A percentile compares a stretch with the other conserved stretches of the same genome.
phyloP scores from a whole-genome alignment of 257 asterid species.

The Plantago elongata region DNA sequence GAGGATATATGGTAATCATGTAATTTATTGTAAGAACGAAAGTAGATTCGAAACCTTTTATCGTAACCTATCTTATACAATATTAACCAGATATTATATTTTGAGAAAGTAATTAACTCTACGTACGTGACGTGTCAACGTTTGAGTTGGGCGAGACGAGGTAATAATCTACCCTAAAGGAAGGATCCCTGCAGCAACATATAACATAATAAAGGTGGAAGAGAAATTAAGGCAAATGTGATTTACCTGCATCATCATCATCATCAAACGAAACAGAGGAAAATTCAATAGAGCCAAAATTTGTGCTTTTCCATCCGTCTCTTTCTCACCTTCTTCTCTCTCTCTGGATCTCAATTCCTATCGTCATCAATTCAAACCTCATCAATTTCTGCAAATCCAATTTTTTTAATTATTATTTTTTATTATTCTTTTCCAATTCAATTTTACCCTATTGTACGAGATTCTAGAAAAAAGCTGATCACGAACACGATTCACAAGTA shows the following conservation, averaged over 20 bases:
- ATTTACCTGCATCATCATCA: not conserved
- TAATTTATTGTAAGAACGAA: too few species aligned
- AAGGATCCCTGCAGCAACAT: too few species aligned
- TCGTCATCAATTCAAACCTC: slow-evolving; percentile 12
- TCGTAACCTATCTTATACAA: too few species aligned
- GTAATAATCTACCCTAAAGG: too few species aligned
- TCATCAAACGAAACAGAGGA: not conserved
- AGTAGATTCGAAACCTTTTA: too few species aligned
- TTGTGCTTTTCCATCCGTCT: slow-evolving; percentile 37
- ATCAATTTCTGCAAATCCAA: not conserved
- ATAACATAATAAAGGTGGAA: too few species aligned
- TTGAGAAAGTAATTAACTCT: too few species aligned
- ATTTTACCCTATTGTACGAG: slow-evolving; percentile 11
- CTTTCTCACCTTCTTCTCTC: slow-evolving; percentile 20
- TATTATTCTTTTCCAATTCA: slow-evolving; percentile 4
- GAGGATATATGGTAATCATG: too few species aligned
- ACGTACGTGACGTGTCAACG: too few species aligned
- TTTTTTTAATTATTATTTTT: not conserved
- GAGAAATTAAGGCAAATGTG: not conserved
- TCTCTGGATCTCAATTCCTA: slow-evolving; percentile 12
- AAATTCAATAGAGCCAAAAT: slow-evolving; percentile 30
- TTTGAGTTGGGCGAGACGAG: too few species aligned
- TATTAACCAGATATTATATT: too few species aligned
- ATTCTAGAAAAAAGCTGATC: slow-evolving; percentile 24
- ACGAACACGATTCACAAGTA: slow-evolving; percentile 30